Conservation (phyloP, 2,329 filamentous ascomycete species). For the Ophidiomyces ophidiicola region DNA sequence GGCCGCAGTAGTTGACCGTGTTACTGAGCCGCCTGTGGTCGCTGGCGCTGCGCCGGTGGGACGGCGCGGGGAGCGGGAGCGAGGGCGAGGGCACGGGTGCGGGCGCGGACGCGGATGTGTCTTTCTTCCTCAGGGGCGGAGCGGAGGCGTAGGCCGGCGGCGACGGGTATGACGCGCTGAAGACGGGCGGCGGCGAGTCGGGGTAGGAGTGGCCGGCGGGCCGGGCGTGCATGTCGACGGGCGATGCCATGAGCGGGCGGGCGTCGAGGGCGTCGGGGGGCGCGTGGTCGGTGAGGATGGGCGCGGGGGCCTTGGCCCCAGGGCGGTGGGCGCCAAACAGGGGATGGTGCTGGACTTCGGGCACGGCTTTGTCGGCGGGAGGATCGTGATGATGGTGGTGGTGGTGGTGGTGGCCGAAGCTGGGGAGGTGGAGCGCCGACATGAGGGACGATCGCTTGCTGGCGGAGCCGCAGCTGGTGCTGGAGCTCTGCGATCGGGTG, state of each 20-base stretch:
- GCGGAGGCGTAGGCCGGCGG: neutral
- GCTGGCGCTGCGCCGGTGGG: constrained; percentile 23
- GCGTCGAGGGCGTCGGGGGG: constrained; percentile 12
- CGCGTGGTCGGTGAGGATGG: constrained; percentile 17
- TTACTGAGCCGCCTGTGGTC: constrained; percentile 31
- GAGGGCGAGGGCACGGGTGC: no score
- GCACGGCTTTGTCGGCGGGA: constrained; percentile 3
- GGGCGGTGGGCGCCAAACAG: constrained; percentile 14
- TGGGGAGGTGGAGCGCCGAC: no score
- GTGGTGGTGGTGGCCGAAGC: constrained; percentile 4
- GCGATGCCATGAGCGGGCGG: constrained; percentile 13
- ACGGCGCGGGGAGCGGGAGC: neutral
- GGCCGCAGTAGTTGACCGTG: constrained; percentile 36
- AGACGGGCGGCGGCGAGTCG: constrained; percentile 16
- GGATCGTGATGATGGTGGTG: neutral
- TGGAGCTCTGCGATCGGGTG: no score
- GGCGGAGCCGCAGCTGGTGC: no score
- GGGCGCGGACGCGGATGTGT: constrained; percentile 13
- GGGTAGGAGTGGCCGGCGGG: neutral
- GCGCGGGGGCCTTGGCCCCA: constrained; percentile 18
- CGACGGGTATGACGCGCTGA: constrained; percentile 3
- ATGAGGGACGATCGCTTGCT: no score
- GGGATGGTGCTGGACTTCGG: constrained; percentile 7
- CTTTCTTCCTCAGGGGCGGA: constrained; percentile 10
- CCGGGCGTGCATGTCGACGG: constrained; percentile 4